Evolutionary conservation across 2,329 filamentous ascomycete species (phyloP), one percentile per base, ranked within the genome.

Genomic region (Aspergillus ochraceus): DNA sequence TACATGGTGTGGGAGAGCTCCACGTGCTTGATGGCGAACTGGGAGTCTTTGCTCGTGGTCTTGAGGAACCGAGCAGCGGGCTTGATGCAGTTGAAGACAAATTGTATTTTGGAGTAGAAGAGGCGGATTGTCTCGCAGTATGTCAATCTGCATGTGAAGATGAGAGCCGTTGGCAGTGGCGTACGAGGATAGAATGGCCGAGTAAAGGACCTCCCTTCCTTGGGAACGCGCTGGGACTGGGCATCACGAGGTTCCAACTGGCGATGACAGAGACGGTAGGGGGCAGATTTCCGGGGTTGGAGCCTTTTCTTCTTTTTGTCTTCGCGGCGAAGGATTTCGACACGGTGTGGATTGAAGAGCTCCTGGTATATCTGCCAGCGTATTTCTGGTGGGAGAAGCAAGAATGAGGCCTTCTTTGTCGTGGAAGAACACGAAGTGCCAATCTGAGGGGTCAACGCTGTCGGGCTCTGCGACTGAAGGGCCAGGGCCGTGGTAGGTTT

Each of bases 351-450:
- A 4, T 80, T 74, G 63, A 91, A 88, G 63, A 87, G 82, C 65
- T 86, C 80, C 45, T 80, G 82, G 71, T 92, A 92, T 12, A 93
- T 84, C 66, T 86, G 85, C 60, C 89, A 78, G 8, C 90, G 87
- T 30, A 93, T 74, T 70, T 93, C 90, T 0, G 85, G 82, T 0
- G 90, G 90, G 1, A 93, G 78, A 30, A 84, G 79, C 59, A 92
- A 81, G 71, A 92, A 90, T 60, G 17, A 32, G 5, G 50, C 36
- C 2, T 42, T 42, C 6, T 14, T 11, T 12, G 32, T 36, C 12
- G 32, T 12, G 26, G 26, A 8, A 29, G 26, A 29, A 29, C 8
- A 5, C 6, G 26, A 29, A 29, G 26, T 9, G 8, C 26, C 26
- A 36, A 12, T 36, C 32, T 36, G 14, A 10, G 10, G 32, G 11